phyloP scores from a whole-genome alignment of 2,329 filamentous ascomycete species.

The Cercospora sp. region DNA sequence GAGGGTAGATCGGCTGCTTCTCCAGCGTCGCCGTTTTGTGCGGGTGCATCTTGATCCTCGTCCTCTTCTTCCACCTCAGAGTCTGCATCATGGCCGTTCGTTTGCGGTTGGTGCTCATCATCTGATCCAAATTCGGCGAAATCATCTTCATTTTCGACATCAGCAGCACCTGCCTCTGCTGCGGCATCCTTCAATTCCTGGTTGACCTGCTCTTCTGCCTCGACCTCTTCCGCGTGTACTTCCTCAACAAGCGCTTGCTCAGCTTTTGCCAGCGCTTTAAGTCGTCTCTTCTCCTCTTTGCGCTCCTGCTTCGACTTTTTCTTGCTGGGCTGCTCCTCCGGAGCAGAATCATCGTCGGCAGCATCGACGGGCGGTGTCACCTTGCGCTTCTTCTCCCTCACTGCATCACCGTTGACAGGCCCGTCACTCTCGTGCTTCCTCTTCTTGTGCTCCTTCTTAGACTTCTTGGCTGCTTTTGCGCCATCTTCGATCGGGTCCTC shows the following conservation, averaged over 20 bases:
- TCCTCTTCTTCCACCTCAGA: slow-evolving; percentile 36
- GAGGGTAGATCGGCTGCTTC: slow-evolving; percentile 55
- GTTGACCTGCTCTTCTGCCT: slow-evolving; percentile 35
- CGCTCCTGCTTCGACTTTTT: slow-evolving; percentile 34
- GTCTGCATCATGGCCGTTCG: slow-evolving; percentile 40
- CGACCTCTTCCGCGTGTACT: slow-evolving; percentile 24
- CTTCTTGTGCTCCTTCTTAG: slow-evolving; percentile 40
- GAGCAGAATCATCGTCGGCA: slow-evolving; percentile 22
- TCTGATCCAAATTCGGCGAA: slow-evolving; percentile 42
- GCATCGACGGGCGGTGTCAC: slow-evolving; percentile 17
- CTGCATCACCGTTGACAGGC: slow-evolving; percentile 14
- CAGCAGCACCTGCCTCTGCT: slow-evolving; percentile 20
- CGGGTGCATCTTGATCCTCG: slow-evolving; percentile 28
- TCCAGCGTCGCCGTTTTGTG: slow-evolving; percentile 37
- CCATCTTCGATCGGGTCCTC: slow-evolving; percentile 29
- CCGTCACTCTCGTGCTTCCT: slow-evolving; percentile 30
- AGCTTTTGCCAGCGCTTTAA: slow-evolving; percentile 18
- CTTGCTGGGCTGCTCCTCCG: slow-evolving; percentile 25
- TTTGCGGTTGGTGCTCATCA: slow-evolving; percentile 38
- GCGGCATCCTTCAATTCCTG: slow-evolving; percentile 34
- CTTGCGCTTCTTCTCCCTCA: slow-evolving; percentile 18
- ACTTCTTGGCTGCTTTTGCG: slow-evolving; percentile 30
- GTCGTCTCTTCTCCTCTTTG: slow-evolving; percentile 19
- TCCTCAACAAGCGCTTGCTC: slow-evolving; percentile 6
- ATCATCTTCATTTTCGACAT: slow-evolving; percentile 34